Percentiles rank a stretch among this genome's conserved stretches.
These are phyloP conservation scores for Morella rubra DNA, from an alignment of 306 rosid species.

Conservation along the genomic window DNA sequence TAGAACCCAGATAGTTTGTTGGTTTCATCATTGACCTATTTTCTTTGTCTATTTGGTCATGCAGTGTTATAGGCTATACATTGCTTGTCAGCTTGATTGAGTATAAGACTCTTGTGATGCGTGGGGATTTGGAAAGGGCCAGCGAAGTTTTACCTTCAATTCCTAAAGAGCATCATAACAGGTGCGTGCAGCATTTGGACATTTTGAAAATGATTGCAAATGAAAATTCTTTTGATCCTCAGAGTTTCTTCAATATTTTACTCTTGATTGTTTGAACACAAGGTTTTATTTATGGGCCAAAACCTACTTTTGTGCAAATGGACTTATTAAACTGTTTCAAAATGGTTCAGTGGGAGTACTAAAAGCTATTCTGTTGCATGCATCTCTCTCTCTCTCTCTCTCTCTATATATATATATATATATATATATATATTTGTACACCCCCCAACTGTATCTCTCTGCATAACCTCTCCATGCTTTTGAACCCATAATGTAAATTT, in stretches of 20 bases:
- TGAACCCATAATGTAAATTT: background rate
- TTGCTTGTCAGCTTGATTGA: conserved; percentile 93
- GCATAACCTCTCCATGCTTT: background rate
- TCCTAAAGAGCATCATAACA: conserved; percentile 94
- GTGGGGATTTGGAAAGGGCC: conserved; percentile 95
- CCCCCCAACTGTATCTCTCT: background rate
- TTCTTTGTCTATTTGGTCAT: conserved; percentile 21
- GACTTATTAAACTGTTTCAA: background rate
- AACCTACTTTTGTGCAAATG: background rate
- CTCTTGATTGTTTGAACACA: background rate
- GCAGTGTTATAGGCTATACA: conserved; percentile 92
- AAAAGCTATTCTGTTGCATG: background rate
- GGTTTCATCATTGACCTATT: conserved; percentile 14
- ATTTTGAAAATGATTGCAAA: conserved; percentile 13
- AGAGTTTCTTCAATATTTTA: conserved; percentile 8
- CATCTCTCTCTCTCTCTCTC: background rate
- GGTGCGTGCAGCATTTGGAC: conserved; percentile 44
- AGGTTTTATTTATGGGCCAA: background rate
- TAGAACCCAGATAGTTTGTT: conserved; percentile 19
- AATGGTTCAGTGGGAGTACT: background rate
- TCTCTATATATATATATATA: background rate
- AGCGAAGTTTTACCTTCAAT: conserved; percentile 87
- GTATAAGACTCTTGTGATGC: conserved; percentile 99
- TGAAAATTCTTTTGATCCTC: conserved; percentile 11
- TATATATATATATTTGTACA: background rate